phyloP scores from a whole-genome alignment of 192 early-diverging fungal genomes.

The Coemansia sp. region DNA sequence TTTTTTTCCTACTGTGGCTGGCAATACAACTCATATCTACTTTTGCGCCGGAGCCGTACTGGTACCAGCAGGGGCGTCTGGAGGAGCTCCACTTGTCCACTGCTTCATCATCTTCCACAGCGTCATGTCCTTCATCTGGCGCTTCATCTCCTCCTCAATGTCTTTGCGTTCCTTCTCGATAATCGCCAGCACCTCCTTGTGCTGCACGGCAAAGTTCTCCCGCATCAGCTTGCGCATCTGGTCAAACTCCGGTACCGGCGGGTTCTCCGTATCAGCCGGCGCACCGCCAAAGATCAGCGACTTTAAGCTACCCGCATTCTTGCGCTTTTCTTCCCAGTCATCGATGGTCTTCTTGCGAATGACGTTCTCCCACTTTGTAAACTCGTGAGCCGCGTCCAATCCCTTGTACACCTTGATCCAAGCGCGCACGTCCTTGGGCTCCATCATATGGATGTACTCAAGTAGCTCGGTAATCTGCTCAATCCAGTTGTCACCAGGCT shows the following conservation, averaged over 20 bases:
- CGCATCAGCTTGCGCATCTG: constrained; percentile 64
- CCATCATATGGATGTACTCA: constrained; percentile 73
- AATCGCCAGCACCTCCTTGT: constrained; percentile 67
- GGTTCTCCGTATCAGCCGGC: constrained; percentile 59
- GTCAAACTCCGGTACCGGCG: constrained; percentile 67
- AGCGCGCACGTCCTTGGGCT: constrained; percentile 75
- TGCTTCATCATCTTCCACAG: constrained; percentile 78
- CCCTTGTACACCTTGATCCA: constrained; percentile 70
- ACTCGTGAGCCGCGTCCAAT: constrained; percentile 69
- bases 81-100: constrained; percentile 18
- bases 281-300: constrained; percentile 51
- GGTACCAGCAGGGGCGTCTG: constrained; percentile 1
- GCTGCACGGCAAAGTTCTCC: constrained; percentile 69
- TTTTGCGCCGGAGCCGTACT: constrained; percentile 12
- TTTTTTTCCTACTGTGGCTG: background rate
- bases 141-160: constrained; percentile 68
- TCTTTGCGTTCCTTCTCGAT: constrained; percentile 71
- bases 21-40: background rate
- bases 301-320: constrained; percentile 63
- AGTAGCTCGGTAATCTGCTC: constrained; percentile 87
- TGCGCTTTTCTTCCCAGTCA: constrained; percentile 71
- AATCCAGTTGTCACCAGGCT: constrained; percentile 79
- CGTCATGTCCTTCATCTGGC: constrained; percentile 91
- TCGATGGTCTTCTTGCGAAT: constrained; percentile 63
- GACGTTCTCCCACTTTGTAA: constrained; percentile 70